phyloP scores from a whole-genome alignment of 2,329 filamentous ascomycete species.

The Neonectria punicea region DNA sequence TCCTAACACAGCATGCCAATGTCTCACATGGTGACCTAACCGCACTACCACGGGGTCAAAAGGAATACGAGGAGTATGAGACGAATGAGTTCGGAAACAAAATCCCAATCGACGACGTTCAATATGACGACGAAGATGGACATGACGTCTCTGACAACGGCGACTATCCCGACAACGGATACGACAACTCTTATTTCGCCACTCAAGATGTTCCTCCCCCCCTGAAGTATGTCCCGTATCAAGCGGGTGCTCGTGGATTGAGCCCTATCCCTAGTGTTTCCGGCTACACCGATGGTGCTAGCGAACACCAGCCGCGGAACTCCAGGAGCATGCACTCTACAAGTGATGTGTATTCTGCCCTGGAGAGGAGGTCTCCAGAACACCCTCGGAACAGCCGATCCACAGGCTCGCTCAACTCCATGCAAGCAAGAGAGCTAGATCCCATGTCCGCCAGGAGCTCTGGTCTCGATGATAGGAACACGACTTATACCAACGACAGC shows the following conservation, averaged over 20 bases:
- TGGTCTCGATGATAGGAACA: conserved; percentile 64
- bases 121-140: conserved; percentile 57
- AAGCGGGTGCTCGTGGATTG: conserved; percentile 75
- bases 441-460: conserved; percentile 64
- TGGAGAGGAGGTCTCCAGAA: conserved; percentile 65
- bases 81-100: conserved; percentile 58
- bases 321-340: conserved; percentile 62
- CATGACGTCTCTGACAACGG: conserved; percentile 44
- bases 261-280: conserved; percentile 95
- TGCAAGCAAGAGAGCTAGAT: conserved; percentile 63
- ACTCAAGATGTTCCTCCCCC: conserved; percentile 72
- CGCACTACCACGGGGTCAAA: conserved; percentile 61
- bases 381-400: conserved; percentile 48
- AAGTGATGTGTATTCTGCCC: conserved; percentile 70
- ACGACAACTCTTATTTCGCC: conserved; percentile 62
- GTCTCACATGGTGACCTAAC: conserved; percentile 69
- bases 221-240: conserved; percentile 74
- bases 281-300: conserved; percentile 80
- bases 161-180: conserved; percentile 55
- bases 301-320: conserved; percentile 67
- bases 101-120: conserved; percentile 54
- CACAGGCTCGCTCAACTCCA: conserved; percentile 48
- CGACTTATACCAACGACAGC: conserved; percentile 62
- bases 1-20: conserved; percentile 76
- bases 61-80: conserved; percentile 59